Base-by-base conservation (phyloP, 805 yeast genomes). In the Candida pini region DNA sequence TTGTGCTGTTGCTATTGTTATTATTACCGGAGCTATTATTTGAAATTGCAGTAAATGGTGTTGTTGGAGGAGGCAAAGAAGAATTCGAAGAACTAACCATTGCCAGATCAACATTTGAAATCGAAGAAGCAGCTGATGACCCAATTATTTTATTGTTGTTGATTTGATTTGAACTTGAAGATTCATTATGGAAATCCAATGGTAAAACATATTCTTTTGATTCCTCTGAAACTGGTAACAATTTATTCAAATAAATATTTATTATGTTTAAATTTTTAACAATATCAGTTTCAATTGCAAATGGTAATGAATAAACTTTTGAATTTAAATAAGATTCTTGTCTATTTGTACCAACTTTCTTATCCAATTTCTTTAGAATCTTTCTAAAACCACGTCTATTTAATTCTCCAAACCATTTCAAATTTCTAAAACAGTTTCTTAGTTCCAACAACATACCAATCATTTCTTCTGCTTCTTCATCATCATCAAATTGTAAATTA, bases 371-470 rank as follows among this genome's bases (percentile, higher is more conserved):
- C 63, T 89, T 89, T 52, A 90, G 66, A 44, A 90, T 90, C 63
- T 89, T 89, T 35, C 78, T 73, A 48, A 88, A 84, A 0, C 96
- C 97, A 41, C 94, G 77, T 53, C 82, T 85, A 64, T 89, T 89
- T 49, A 89, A 73, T 53, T 90, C 97, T 17, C 94, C 94, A 56
- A 75, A 89, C 96, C 97, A 90, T 56, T 85, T 88, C 53, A 89
- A 66, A 58, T 88, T 88, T 38, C 96, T 69, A 41, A 83, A 75
- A 39, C 77, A 76, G 13, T 81, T 69, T 30, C 95, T 70, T 35
- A 87, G 65, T 56, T 88, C 96, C 16, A 87, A 64, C 25, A 89
- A 62, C 14, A 87, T 79, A 16, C 74, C 76, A 20, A 76, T 59
- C 23, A 81, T 63, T 46, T 82, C 89, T 32, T 76, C 81, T 2